These are phyloP conservation scores for Fusarium brachygibbosum DNA, from an alignment of 2,329 filamentous ascomycete species.

Conservation along the genomic window DNA sequence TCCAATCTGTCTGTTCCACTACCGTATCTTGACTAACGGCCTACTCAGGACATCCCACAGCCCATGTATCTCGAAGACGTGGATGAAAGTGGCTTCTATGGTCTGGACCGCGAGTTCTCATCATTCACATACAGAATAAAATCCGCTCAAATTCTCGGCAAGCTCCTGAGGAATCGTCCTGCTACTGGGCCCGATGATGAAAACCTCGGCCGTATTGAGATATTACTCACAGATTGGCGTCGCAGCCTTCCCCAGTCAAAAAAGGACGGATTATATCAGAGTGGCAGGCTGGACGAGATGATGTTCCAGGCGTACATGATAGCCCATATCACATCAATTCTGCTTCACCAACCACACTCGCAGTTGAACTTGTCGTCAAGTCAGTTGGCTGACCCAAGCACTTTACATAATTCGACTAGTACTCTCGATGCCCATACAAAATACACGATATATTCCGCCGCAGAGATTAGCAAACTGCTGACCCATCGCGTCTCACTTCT, in stretches of 20 bases:
- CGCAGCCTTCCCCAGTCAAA: conserved; percentile 82
- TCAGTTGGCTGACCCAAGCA: conserved; percentile 73
- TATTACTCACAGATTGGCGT: conserved; percentile 77
- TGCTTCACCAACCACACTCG: conserved; percentile 84
- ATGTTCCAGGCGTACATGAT: conserved; percentile 94
- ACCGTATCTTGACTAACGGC: conserved; percentile 24
- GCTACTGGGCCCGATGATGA: conserved; percentile 67
- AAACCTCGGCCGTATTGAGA: conserved; percentile 65
- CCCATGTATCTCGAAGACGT: conserved; percentile 79
- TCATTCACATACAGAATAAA: conserved; percentile 90
- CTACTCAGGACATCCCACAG: conserved; percentile 65
- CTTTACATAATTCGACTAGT: conserved; percentile 68
- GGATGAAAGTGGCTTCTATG: conserved; percentile 80
- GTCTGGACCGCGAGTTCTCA: conserved; percentile 79
- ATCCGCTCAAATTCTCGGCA: conserved; percentile 81
- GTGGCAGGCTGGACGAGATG: conserved; percentile 85
- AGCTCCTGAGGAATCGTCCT: conserved; percentile 73
- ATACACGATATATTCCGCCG: conserved; percentile 84
- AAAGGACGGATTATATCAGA: conserved; percentile 74
- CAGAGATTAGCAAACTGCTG: conserved; percentile 80
- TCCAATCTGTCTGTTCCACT: neutral
- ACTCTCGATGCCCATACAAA: conserved; percentile 77
- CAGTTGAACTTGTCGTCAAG: conserved; percentile 76
- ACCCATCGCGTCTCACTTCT: conserved; percentile 79
- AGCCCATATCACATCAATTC: conserved; percentile 73